A percentile compares a stretch with the other conserved stretches of the same genome.
phyloP scores from a whole-genome alignment of 345 rosid species.

The Dipteronia sinensis region DNA sequence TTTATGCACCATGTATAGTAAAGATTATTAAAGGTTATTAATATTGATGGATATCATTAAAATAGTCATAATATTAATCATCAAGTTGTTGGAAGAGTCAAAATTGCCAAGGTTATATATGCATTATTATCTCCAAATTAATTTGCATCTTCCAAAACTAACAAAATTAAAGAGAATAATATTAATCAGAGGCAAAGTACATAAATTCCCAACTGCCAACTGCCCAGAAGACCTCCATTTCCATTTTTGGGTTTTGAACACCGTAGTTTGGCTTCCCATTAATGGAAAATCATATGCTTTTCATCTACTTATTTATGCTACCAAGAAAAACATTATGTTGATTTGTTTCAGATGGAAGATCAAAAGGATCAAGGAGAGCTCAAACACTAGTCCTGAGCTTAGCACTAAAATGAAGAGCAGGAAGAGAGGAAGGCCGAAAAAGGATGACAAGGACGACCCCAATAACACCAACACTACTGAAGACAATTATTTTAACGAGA shows the following conservation, averaged over 20 bases:
- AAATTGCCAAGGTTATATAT: too few relatives aligned
- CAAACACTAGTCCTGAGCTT: background rate
- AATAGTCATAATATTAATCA: too few relatives aligned
- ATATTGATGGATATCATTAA: too few relatives aligned
- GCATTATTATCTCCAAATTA: too few relatives aligned
- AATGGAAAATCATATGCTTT: background rate
- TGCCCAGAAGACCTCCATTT: background rate
- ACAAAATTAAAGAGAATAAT: too few relatives aligned
- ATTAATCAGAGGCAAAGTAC: background rate
- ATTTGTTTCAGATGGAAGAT: background rate
- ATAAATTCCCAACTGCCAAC: constrained; percentile 9
- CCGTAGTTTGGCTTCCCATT: background rate
- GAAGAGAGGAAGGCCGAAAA: constrained; percentile 5
- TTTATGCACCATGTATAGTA: too few relatives aligned
- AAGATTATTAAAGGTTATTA: too few relatives aligned
- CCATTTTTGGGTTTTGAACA: background rate
- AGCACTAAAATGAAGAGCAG: background rate
- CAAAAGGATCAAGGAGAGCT: background rate
- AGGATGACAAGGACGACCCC: background rate
- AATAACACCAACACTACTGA: background rate
- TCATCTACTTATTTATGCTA: background rate
- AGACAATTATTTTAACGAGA: background rate
- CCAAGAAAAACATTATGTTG: background rate
- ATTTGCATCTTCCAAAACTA: too few relatives aligned
- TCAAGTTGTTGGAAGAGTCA: too few relatives aligned